Evolutionary conservation across 2,329 filamentous ascomycete genomes (phyloP), one percentile per base, ranked within the genome.

Genomic region (Diaporthe citriasiana): DNA sequence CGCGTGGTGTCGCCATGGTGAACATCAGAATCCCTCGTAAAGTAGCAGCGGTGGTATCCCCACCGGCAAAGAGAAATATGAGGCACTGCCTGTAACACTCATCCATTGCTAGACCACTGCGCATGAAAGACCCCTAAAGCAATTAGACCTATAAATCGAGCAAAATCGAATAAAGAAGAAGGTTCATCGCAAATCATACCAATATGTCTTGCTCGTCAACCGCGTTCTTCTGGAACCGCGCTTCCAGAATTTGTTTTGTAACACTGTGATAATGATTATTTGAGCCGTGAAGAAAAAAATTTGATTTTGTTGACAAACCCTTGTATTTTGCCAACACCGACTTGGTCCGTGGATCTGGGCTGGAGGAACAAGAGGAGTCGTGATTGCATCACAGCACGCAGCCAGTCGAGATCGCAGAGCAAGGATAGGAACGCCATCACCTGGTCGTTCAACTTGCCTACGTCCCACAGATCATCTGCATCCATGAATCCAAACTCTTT

Each of bases 401-500:
- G 30, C 59, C 42, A 47, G n/a, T 27, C 7, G 12, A 65, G 40
- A n/a, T 50, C 42, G 12, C 5, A 4, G 2, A 47, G 17, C 59
- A 65, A 13, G 4, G 59, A 35, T 12, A 65, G 13, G 5, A 65
- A n/a, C n/a, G 40, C 59, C 30, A 65, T 33, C 27, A 65, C 25
- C 27, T 47, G 40, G 27, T 47, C 59, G 7, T 17, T 65, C 17
- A 50, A 17, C 12, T 65, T 65, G 27, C 25, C 42, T 2, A 47
- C 17, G 27, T 50, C 40, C 27, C 33, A 65, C 9, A 50, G 42
- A 33, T 65, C 59, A 5, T 47, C 59, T 3, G 25, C 59, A 30
- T 35, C 40, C 42, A 47, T 65, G 59, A 33, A 65, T 4, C 59
- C 59, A 3, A 50, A 17, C 19, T 63, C 59, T 50, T 65, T 65